Evolutionary conservation across 2,329 filamentous ascomycete genomes (phyloP), one percentile per base, ranked within the genome.

Genomic region (Dissoconium aciculare): DNA sequence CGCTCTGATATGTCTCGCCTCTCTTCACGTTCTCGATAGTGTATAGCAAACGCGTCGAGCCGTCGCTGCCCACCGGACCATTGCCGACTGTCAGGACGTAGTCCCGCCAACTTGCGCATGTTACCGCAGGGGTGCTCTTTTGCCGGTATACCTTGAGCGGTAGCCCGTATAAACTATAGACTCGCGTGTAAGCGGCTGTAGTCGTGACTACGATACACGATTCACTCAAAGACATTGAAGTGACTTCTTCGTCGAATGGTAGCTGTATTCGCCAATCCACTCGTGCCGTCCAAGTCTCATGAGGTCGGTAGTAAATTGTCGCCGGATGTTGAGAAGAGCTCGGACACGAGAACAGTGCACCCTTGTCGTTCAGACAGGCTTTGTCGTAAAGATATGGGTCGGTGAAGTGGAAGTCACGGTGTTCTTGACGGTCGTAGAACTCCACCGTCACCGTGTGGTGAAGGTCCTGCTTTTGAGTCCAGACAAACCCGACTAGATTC

Each of bases 81-180:
- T 98, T 98, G 32, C 87, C 87, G 43, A 98, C 72, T 0, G 85
- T 94, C 51, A 95, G 69, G n/a, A 98, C 77, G 54, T 95, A 95
- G 60, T 98, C 84, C 41, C 78, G 70, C 81, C 82, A 95, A 44
- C 83, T 87, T 1, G 84, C 83, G 49, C 89, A 98, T 0, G 84
- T 89, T 12, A 98, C 84, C 30, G 82, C 80, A 2, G 87, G 85
- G 3, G 71, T 73, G 55, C 78, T 85, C 62, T 95, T 95, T 40
- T 91, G 84, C 14, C 89, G 69, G 54, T 92, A 94, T 2, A 98
- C 75, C 29, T 80, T 75, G 43, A 83, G 78, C 0, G 89, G 85
- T 17, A 91, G 74, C 15, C 89, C 89, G 53, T 89, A 95, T 10
- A 95, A 67, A 0, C 84, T 94, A 57, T 84, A 98, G 12, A 98